Evolutionary conservation across 495 filamentous ascomycete species (phyloP), one percentile per base, ranked within the genome.

Genomic region (Podospora tetraspora): DNA sequence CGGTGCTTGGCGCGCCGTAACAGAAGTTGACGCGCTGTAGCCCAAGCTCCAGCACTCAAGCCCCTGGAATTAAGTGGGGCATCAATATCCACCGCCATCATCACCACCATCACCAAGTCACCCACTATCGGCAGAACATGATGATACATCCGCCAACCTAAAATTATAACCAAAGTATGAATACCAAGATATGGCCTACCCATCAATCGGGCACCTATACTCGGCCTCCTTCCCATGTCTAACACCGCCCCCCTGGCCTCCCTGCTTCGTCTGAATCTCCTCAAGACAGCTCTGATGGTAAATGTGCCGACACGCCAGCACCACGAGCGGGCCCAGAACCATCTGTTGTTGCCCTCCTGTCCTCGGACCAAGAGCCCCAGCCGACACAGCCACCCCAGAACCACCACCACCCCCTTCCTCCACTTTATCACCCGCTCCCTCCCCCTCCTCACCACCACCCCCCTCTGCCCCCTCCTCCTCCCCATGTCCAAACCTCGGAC

Each of bases 211-310:
- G 75, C 85, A 87, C 72, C 78, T 82, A 71, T 84, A 86, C 73
- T 76, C 80, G 69, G 75, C 77, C 66, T 80, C 82, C 70, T 78
- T 74, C 22, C 78, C 78, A 59, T 76, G 74, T 56, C 76, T 23
- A 34, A 29, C 64, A 8, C 21, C 19, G 8, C 23, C 32, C 22
- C 70, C 73, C 30, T 66, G 70, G 37, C 61, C 34, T 25, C 76
- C 72, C n/a, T 80, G 74, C 72, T 83, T 81, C 24, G 69, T 78
- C 72, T 84, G 82, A 69, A 88, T 64, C 61, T 79, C 79, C 61
- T 89, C 87, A 65, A 90, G 74, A 76, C 87, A 90, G 23, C 71
- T 79, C 69, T 85, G 82, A 71, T 90, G 87, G 71, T 88, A 89
- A 37, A 89, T 82, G 72, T 90, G 87, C 59, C 85, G 80, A 73